These are phyloP conservation scores for Podospora sp. DNA, from an alignment of 495 filamentous ascomycete species.

Conservation along the genomic window DNA sequence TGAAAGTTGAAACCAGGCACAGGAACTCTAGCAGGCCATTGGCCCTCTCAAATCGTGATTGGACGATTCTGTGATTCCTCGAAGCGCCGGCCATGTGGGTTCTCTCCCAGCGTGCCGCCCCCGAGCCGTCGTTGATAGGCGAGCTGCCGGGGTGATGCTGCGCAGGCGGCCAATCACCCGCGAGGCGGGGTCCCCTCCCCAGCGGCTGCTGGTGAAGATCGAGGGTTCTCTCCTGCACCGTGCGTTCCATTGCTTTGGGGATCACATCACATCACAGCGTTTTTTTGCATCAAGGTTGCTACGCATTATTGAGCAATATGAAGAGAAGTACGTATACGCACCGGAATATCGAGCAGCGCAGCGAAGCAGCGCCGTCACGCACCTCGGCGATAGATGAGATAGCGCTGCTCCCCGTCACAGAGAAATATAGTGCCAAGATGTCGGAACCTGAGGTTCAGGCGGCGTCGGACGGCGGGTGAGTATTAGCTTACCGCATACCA, in stretches of 20 bases:
- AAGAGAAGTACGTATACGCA: not conserved
- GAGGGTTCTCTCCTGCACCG: not conserved
- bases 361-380: no score
- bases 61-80: constrained; percentile 13
- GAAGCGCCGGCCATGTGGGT: constrained; percentile 27
- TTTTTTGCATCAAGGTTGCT: not conserved
- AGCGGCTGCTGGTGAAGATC: constrained; percentile 5
- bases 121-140: not conserved
- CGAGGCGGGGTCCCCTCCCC: not conserved
- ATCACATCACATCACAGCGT: constrained; percentile 13
- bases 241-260: not conserved
- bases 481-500: no score
- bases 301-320: not conserved
- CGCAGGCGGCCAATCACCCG: constrained; percentile 10
- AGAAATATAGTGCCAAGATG: constrained; percentile 4
- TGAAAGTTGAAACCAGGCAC: constrained; percentile 21
- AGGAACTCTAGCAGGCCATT: constrained; percentile 8
- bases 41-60: constrained; percentile 1
- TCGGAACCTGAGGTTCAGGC: not conserved
- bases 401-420: not conserved
- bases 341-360: not conserved
- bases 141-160: not conserved
- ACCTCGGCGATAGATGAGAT: no score
- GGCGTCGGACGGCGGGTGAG: not conserved
- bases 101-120: constrained; percentile 1